Conservation (phyloP, 2,329 filamentous ascomycete species). For the Geoglossum cookeanum region DNA sequence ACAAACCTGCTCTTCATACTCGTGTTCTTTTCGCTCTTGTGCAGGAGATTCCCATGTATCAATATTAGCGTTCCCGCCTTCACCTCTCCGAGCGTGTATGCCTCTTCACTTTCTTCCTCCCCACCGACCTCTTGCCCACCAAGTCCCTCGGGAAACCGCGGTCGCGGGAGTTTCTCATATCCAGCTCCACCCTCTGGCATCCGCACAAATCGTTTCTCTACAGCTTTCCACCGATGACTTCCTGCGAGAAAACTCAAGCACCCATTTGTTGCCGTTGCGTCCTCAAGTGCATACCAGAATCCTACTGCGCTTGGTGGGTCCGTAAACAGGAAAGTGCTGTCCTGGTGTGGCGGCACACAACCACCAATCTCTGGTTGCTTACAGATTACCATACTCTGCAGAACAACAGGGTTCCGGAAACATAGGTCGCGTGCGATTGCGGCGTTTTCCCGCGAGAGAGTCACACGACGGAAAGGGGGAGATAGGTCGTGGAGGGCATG, state of each 20-base stretch:
- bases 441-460: slow-evolving; percentile 34
- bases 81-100: slow-evolving; percentile 68
- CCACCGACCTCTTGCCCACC: slow-evolving; percentile 14
- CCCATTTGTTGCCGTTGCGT: slow-evolving; percentile 70
- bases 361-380: slow-evolving; percentile 95
- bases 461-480: slow-evolving; percentile 40
- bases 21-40: slow-evolving; percentile 88
- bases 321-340: slow-evolving; percentile 84
- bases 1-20: slow-evolving; percentile 79
- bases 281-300: slow-evolving; percentile 95
- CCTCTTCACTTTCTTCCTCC: slow-evolving; percentile 25
- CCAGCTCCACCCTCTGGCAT: slow-evolving; percentile 38
- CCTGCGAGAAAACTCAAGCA: slow-evolving; percentile 75
- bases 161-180: slow-evolving; percentile 51
- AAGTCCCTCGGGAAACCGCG: slow-evolving; percentile 28
- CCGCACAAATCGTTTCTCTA: slow-evolving; percentile 59
- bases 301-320: slow-evolving; percentile 75
- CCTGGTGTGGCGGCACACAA: slow-evolving; percentile 78
- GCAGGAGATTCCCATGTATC: slow-evolving; percentile 87
- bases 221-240: slow-evolving; percentile 53
- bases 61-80: slow-evolving; percentile 79
- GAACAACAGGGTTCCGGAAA: slow-evolving; percentile 53
- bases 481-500: slow-evolving; percentile 57
- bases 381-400: slow-evolving; percentile 97
- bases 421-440: slow-evolving; percentile 52